Percentiles rank a stretch among this genome's conserved stretches.
Conservation (phyloP, 208 protist species). For the Acanthamoeba triangularis region DNA sequence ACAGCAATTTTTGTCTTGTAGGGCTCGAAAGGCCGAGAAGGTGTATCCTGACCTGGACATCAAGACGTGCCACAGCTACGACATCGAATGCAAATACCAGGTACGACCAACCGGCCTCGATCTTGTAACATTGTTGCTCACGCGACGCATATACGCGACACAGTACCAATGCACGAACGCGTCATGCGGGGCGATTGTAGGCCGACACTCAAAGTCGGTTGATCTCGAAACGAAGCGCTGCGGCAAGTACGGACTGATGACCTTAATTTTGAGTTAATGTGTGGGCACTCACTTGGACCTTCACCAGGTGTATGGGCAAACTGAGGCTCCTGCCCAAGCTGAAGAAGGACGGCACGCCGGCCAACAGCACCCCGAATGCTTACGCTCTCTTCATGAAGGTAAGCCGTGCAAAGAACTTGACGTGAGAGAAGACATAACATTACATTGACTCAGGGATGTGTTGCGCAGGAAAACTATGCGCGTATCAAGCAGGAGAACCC, state of each 20-base stretch:
- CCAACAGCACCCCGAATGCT: not conserved
- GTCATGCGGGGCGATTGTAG: slow-evolving; percentile 14
- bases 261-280: not conserved
- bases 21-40: slow-evolving; percentile 25
- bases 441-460: too few species aligned
- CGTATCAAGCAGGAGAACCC: slow-evolving; percentile 25
- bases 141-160: too few species aligned
- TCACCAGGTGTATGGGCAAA: slow-evolving; percentile 54
- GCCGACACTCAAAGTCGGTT: slow-evolving; percentile 46
- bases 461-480: slow-evolving; percentile 13
- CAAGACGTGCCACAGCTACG: slow-evolving; percentile 62
- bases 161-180: slow-evolving; percentile 51
- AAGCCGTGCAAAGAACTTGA: not conserved
- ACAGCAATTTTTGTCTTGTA: not conserved
- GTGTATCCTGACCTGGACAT: slow-evolving; percentile 51
- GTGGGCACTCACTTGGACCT: not conserved
- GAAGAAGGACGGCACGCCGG: slow-evolving; percentile 72
- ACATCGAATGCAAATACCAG: slow-evolving; percentile 68
- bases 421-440: too few species aligned
- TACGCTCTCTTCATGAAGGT: slow-evolving; percentile 74
- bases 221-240: slow-evolving; percentile 35
- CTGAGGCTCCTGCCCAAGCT: slow-evolving; percentile 55
- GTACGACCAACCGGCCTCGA: not conserved
- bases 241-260: not conserved
- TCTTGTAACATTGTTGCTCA: too few species aligned